Evolutionary conservation across 495 filamentous ascomycete genomes (phyloP), one percentile per base, ranked within the genome.

Genomic region (Cetradonia linearis): DNA sequence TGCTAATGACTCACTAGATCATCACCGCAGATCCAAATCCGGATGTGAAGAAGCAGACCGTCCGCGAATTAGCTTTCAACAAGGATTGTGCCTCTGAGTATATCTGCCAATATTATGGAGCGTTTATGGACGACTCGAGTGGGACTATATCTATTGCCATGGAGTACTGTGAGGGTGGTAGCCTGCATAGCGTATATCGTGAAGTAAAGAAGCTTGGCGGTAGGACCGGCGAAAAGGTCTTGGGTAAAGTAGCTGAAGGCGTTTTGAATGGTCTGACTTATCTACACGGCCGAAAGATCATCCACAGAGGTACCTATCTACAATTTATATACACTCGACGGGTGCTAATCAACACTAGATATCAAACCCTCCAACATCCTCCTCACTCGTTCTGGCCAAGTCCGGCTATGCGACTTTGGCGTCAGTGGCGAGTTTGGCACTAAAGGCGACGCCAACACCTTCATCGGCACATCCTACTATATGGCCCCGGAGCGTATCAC

Each of bases 401-500:
- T 97, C 55, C 96, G 96, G 74, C 83, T 98, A 10, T 98, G 93
- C 75, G 93, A 98, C 73, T 98, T 98, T 66, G 93, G 93, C 65
- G 93, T 98, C 59, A 91, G 86, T 57, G 93, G 93, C 61, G 94
- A 97, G 74, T 96, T 96, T 71, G 93, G 93, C 63, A 97, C 93
- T 56, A 96, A 96, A 70, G 93, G 93, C 34, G 94, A 96, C 69
- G 93, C 93, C 62, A 96, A 96, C 73, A 98, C 93, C 5, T 98
- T 97, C 69, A 98, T 98, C 69, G 93, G 93, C 28, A 98, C 93
- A 37, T 94, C 89, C 23, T 97, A 97, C 72, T 98, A 98, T 76
- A 98, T 98, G 93, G 94, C 93, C 5, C 93, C 93, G 0, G 93
- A 98, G 71, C 86, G 93, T 49, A 98, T 98, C 72, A 96, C 91